Evolutionary conservation across 2,329 filamentous ascomycete species (phyloP).

Genomic region (Lachnellula arida): DNA sequence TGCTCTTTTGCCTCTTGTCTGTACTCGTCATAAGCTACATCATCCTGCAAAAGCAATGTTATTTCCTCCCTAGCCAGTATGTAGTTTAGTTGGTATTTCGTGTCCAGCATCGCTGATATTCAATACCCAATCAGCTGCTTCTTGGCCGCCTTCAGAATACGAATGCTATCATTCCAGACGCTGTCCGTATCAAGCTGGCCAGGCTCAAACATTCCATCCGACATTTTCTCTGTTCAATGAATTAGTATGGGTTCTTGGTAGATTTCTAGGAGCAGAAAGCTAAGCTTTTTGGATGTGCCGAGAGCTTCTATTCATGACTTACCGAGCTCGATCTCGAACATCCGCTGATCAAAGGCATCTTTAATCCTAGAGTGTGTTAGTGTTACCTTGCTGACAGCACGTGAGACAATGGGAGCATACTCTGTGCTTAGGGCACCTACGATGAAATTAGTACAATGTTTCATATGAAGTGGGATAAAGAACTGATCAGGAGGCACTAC

Average conservation of each 20-base stretch:
- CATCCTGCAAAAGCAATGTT: not conserved
- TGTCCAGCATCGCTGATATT: not conserved
- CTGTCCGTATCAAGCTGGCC: not conserved
- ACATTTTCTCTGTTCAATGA: conserved; percentile 7
- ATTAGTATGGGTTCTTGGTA: too few species aligned
- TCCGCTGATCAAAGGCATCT: conserved; percentile 14
- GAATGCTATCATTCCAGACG: conserved; percentile 13
- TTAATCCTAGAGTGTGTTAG: conserved; percentile 13
- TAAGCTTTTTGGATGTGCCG: too few species aligned
- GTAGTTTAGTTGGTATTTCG: too few species aligned
- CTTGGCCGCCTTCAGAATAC: conserved; percentile 11
- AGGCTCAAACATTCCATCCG: not conserved
- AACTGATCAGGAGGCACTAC: too few species aligned
- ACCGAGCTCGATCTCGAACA: conserved; percentile 16
- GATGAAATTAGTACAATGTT: too few species aligned
- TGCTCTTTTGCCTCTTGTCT: too few species aligned
- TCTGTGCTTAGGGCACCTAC: too few species aligned
- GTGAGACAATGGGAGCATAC: too few species aligned
- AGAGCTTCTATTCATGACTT: too few species aligned
- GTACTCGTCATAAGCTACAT: not conserved
- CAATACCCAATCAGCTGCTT: conserved; percentile 12
- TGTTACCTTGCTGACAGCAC: not conserved
- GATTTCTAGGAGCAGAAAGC: too few species aligned
- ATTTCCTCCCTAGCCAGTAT: not conserved
- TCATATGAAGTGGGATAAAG: too few species aligned